Evolutionary conservation across 2,329 filamentous ascomycete species (phyloP).

Genomic region (Aspergillus ustus): DNA sequence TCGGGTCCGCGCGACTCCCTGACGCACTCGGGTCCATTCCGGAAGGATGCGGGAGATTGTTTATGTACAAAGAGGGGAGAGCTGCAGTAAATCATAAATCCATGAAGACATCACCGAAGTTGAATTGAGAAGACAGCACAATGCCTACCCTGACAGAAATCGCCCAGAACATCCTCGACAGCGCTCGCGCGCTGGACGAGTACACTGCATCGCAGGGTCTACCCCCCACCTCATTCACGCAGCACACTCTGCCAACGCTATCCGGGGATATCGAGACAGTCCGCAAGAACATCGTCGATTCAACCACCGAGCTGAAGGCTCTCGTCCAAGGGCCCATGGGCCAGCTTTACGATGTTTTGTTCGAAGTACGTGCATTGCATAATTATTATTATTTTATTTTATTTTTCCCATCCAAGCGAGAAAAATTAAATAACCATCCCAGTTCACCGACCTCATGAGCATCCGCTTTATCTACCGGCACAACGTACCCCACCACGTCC

Average conservation of each 20-base stretch:
- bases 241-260: background rate
- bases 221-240: background rate
- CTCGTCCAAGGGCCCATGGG: background rate
- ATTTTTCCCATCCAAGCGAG: background rate
- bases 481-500: background rate
- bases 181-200: background rate
- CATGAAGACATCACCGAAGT: too few relatives aligned
- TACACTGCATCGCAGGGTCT: background rate
- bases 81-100: too few relatives aligned
- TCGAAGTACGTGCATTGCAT: background rate
- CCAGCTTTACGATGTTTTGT: background rate
- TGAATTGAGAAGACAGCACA: background rate
- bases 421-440: background rate
- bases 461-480: background rate
- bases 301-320: background rate
- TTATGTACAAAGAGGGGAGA: too few relatives aligned
- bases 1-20: background rate
- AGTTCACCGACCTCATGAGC: background rate
- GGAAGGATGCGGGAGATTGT: too few relatives aligned
- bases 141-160: background rate
- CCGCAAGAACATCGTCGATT: background rate
- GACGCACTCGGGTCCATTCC: background rate
- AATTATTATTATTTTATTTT: too few relatives aligned
- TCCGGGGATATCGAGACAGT: background rate
- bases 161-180: background rate